Base-by-base conservation (phyloP, 1,139 yeast species). In the Hansenula anomala region DNA sequence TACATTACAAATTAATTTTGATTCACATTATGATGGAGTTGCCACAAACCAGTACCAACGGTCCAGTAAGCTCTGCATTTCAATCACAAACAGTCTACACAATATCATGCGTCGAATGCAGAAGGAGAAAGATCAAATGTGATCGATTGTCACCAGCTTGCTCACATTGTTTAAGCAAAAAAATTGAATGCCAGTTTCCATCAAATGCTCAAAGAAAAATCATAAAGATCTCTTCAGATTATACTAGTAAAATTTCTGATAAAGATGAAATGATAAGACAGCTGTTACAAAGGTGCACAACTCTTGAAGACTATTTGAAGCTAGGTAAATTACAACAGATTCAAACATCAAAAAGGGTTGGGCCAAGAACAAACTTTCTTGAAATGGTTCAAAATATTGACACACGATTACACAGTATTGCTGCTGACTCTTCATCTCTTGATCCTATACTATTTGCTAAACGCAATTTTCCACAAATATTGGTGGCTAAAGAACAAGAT, bases 71-170 rank as follows among this genome's bases (percentile, higher is more conserved):
- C n/a, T 14, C 8, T n/a, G 11, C 26, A 4, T 6, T 31, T 5
- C 10, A 28, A 23, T 16, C 33, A 6, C 27, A 31, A 8, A 31
- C 33, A 8, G 33, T 31, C 3, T 31, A 23, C 15, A 19, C 33
- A 6, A 31, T 31, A 4, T 31, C 33, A 3, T 31, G 33, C 13
- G 2, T 31, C 15, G 33, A 31, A 16, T 31, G 33, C 15, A 23
- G 33, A 23, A 31, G 33, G 23, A 23, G 33, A 16, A 31, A 31
- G 11, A 31, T 23, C 20, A 31, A 31, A 16, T 31, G 33, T 23
- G 33, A 31, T 20, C 23, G 23, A 16, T 15, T 24, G 6, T 14
- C 33, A 11, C 33, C 33, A 16, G 26, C 33, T 23, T 31, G 33
- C 20, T 24, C 12, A 11, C 16, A 19, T 16, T 31, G 33, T 23